Percentiles rank a stretch among this genome's conserved stretches.
These are phyloP conservation scores for Funneliformis mosseae DNA, from an alignment of 192 early-diverging fungal genomes.

Conservation along the genomic window DNA sequence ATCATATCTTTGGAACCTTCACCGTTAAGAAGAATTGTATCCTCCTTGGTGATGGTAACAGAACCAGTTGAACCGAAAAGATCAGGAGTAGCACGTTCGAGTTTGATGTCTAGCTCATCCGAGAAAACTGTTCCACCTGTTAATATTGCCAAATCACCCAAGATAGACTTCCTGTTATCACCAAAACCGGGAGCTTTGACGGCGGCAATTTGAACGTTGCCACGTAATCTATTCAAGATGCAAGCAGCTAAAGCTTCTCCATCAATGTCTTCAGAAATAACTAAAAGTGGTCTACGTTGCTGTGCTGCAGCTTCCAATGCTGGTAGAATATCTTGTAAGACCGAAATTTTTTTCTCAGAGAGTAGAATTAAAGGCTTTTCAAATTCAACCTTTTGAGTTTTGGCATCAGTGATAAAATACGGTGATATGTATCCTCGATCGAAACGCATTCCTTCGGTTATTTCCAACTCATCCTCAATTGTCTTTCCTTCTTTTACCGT, in stretches of 20 bases:
- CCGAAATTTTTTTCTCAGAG: conserved; percentile 98
- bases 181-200: conserved; percentile 99
- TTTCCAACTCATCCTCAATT: conserved; percentile 97
- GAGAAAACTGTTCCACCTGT: conserved; percentile 97
- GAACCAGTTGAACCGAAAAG: conserved; percentile 89
- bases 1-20: conserved; percentile 88
- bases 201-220: conserved; percentile 93
- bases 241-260: conserved; percentile 99
- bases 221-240: conserved; percentile 99
- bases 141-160: conserved; percentile 95
- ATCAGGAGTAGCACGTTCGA: conserved; percentile 91
- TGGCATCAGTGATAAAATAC: conserved; percentile 99
- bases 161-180: conserved; percentile 99
- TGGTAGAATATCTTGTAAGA: conserved; percentile 94
- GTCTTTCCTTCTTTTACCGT: conserved; percentile 99
- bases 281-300: conserved; percentile 93
- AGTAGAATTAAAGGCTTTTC: conserved; percentile 99
- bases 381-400: conserved; percentile 98
- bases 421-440: conserved; percentile 99
- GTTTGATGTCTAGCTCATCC: conserved; percentile 94
- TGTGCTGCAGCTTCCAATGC: conserved; percentile 93
- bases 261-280: conserved; percentile 98
- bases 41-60: conserved; percentile 97
- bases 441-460: conserved; percentile 99
- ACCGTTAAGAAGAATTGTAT: conserved; percentile 98